Evolutionary conservation across 768 basidiomycete genomes (phyloP), one percentile per base, ranked within the genome.

Genomic region (Lentinula sp.): DNA sequence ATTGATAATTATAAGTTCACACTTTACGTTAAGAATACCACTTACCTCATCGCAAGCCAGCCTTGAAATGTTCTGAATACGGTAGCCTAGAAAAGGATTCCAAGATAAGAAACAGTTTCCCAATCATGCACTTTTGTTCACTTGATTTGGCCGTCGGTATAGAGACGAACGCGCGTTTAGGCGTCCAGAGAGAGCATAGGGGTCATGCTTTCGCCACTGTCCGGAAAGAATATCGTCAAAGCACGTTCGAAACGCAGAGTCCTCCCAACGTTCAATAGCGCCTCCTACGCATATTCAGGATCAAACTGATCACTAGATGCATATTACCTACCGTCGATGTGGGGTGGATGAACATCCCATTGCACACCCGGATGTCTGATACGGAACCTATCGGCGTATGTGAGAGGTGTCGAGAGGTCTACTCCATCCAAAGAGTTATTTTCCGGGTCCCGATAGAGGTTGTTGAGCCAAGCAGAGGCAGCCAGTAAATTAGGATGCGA

Each of bases 1-100:
- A 15, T 21, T 13, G 4, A 55, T 11, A 6, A 16, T 63, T 70
- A 16, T 63, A 57, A 16, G 35, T 35, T 52, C 7, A 52, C 5
- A 52, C 21, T 5, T 13, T 8, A 39, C 28, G n/a, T 23, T 2
- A 42, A 21, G 9, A 57, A 18, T 4, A 5, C 8, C 34, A 42
- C 23, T 13, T 49, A 87, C 85, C 84, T 86, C 76, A 88, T 76
- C 1, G 87, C 79, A 13, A 88, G 70, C 85, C 84, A 86, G 37
- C 84, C 84, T 61, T 86, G 85, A 69, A 80, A 86, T 8, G 82
- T 81, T 35, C 77, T 68, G 63, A 79, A 78, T 13, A 77, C 76
- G 69, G 63, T 81, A 31, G 80, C 77, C 70, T 80, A 61, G 1
- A 54, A 62, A 62, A 31, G 74, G 73, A 63, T 71, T 57, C 59